Conservation (phyloP, 2,329 filamentous ascomycete species). For the Ascochyta rabiei region DNA sequence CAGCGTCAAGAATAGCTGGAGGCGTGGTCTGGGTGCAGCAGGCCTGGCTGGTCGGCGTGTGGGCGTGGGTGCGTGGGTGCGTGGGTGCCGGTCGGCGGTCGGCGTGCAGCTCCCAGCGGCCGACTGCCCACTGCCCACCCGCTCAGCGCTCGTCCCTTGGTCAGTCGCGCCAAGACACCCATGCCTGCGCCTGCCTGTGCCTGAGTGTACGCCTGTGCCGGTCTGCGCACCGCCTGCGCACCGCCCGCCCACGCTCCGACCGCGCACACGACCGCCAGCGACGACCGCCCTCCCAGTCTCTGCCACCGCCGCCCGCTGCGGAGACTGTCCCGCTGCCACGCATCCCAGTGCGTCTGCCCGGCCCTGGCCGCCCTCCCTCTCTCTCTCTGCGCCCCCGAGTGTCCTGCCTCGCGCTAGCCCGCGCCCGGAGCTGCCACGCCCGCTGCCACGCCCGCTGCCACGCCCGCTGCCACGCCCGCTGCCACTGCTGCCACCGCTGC, state of each 20-base stretch:
- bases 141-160: not conserved
- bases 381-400: constrained; percentile 18
- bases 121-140: too few species aligned
- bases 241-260: not conserved
- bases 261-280: constrained; percentile 19
- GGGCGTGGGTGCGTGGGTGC: not conserved
- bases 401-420: constrained; percentile 14
- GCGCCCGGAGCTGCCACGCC: constrained; percentile 23
- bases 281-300: constrained; percentile 2
- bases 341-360: constrained; percentile 19
- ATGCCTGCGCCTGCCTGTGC: too few species aligned
- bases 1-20: constrained; percentile 4
- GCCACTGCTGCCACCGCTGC: too few species aligned
- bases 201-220: too few species aligned
- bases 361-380: constrained; percentile 23
- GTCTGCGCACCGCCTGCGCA: not conserved
- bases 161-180: not conserved
- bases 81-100: not conserved
- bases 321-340: constrained; percentile 4
- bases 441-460: too few species aligned
- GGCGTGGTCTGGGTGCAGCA: too few species aligned
- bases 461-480: constrained; percentile 12
- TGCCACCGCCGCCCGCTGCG: constrained; percentile 11
- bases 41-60: too few species aligned
- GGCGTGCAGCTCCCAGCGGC: too few species aligned